Evolutionary conservation across 2,329 filamentous ascomycete species (phyloP).

Genomic region (Aspergillus fructus): DNA sequence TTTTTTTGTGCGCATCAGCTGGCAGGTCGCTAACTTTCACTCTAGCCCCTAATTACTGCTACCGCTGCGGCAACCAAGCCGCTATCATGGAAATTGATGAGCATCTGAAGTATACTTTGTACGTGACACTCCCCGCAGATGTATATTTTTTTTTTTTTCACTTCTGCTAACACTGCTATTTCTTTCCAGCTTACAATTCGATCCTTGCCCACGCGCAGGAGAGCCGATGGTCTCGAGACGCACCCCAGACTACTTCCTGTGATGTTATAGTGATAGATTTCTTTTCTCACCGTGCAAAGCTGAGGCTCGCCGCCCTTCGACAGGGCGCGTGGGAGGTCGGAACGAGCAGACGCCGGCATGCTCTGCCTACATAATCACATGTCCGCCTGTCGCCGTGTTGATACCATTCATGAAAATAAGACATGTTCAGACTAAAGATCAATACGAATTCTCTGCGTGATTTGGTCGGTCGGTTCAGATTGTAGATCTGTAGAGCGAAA

Average conservation of each 20-base stretch:
- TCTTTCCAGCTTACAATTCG: slow-evolving; percentile 86
- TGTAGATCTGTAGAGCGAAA: background rate
- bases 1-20: too few species aligned
- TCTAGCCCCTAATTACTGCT: slow-evolving; percentile 86
- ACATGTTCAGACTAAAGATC: slow-evolving; percentile 22
- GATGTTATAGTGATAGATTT: slow-evolving; percentile 38
- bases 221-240: slow-evolving; percentile 98
- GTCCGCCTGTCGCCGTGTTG: slow-evolving; percentile 38
- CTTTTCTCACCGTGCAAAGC: slow-evolving; percentile 23
- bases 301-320: slow-evolving; percentile 24
- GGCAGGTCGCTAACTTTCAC: slow-evolving; percentile 24
- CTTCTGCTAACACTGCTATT: slow-evolving; percentile 8
- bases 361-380: slow-evolving; percentile 35
- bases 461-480: background rate
- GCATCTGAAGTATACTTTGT: slow-evolving; percentile 99
- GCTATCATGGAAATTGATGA: slow-evolving; percentile 99
- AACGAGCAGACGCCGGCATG: slow-evolving; percentile 29
- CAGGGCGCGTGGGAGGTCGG: slow-evolving; percentile 28
- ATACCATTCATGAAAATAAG: slow-evolving; percentile 45
- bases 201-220: slow-evolving; percentile 93
- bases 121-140: slow-evolving; percentile 46
- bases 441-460: background rate
- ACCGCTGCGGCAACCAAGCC: slow-evolving; percentile 97
- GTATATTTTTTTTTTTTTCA: background rate
- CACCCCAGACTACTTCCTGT: slow-evolving; percentile 99